These are phyloP conservation scores for Corylus americana DNA, from an alignment of 306 rosid species.

Conservation along the genomic window DNA sequence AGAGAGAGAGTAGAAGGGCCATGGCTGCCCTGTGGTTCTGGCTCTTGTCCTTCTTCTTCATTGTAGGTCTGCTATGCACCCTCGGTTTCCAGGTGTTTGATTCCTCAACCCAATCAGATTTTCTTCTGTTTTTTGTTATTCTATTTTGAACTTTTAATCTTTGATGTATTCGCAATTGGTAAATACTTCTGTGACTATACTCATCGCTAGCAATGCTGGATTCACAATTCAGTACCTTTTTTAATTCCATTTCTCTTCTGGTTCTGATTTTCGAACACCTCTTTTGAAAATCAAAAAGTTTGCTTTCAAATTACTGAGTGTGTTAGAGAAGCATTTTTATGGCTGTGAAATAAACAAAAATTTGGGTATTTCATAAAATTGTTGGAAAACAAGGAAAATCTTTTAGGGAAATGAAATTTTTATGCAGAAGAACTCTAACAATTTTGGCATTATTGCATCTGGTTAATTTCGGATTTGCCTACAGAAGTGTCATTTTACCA, in stretches of 20 bases:
- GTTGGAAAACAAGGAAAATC: not conserved
- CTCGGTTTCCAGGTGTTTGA: slow-evolving; percentile 68
- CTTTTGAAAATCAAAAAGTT: not conserved
- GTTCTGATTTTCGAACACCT: not conserved
- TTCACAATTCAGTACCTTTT: slow-evolving; percentile 4
- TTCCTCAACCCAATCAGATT: no score
- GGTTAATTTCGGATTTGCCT: no score
- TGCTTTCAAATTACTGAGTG: not conserved
- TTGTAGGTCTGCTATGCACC: slow-evolving; percentile 48
- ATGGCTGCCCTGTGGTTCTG: slow-evolving; percentile 64
- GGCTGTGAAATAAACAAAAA: not conserved
- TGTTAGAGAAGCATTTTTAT: not conserved
- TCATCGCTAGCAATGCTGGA: not conserved
- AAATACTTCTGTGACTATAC: not conserved
- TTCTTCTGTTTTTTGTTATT: not conserved
- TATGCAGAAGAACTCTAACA: no score
- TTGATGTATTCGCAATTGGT: not conserved
- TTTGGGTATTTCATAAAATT: not conserved
- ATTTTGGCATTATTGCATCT: not conserved
- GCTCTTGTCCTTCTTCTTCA: slow-evolving; percentile 62
- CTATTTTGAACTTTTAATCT: not conserved
- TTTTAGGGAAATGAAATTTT: not conserved
- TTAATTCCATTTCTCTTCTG: no score
- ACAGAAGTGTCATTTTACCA: no score
- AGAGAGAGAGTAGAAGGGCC: slow-evolving; percentile 22